Base-by-base conservation (phyloP, 208 protist species). In the Borovskyia barvae region DNA sequence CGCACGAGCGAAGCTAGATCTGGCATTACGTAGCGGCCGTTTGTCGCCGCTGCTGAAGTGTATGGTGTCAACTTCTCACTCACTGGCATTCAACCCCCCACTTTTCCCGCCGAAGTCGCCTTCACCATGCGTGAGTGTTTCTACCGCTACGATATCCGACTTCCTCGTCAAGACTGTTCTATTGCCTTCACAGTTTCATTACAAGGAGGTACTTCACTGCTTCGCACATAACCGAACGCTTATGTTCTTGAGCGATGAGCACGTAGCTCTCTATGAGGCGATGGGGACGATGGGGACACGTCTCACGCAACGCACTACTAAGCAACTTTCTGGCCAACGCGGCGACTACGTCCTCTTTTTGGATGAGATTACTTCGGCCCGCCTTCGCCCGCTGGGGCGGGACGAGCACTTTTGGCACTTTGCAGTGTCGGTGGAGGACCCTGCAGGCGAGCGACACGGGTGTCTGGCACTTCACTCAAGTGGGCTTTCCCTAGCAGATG, bases 11-110 rank as follows among this genome's bases (percentile, higher is more conserved):
- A 80, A 85, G 39, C 68, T 89, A 39, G 74, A 68, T 15, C 55
- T 92, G 24, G 72, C 85, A 7, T 33, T 92, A 54, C 73, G 74
- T 28, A 86, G 78, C 57, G 79, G 72, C 28, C 72, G 60, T 22
- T 49, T 92, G 19, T 82, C 76, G 41, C 52, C 70, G 42, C 40
- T 92, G 26, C 51, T 87, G 35, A 43, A 64, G 6, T 71, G 64
- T 35, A 7, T 71, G 14, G 48, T 71, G 22, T 35, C 8, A 2
- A 9, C 47, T 15, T 40, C 22, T n/a, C 46, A 46, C 39, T 29
- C 56, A 3, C 64, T 24, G 3, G 15, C 30, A 25, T 40, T 70
- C 4, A 40, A 37, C 19, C 47, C 48, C 7, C 24, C 39, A 9
- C 17, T 57, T 3, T 28, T 70, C 7, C 45, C 54, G 5, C 37